A percentile compares a stretch with the other conserved stretches of the same genome.
phyloP scores from a whole-genome alignment of 768 basidiomycete species.

The Artomyces pyxidatus region DNA sequence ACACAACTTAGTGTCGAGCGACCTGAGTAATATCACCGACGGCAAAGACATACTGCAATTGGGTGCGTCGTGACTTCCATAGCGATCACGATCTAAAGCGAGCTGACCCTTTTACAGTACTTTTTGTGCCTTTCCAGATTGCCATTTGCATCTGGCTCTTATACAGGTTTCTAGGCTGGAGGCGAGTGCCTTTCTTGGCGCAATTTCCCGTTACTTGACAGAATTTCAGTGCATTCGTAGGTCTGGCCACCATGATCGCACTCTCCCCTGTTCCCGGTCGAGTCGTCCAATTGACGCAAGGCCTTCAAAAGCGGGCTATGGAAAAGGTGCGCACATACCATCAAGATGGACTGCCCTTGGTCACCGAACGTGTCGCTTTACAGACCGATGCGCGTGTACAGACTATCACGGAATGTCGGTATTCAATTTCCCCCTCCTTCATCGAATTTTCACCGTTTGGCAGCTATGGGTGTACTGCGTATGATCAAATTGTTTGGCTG shows the following conservation, averaged over 20 bases:
- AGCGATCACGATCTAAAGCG: background rate
- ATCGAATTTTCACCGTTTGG: background rate
- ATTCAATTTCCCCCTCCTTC: background rate
- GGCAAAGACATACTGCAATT: conserved; percentile 20
- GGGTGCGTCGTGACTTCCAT: conserved; percentile 2
- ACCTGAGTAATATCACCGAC: conserved; percentile 30
- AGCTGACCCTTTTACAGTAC: conserved; percentile 6
- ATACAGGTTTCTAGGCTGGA: conserved; percentile 43
- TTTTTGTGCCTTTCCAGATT: conserved; percentile 36
- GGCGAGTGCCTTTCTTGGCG: conserved; percentile 20
- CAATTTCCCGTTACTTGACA: too few species aligned
- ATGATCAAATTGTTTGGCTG: conserved; percentile 60
- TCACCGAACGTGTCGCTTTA: background rate
- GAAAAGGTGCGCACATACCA: conserved; percentile 22
- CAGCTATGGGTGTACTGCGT: conserved; percentile 31
- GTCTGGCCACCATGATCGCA: conserved; percentile 30
- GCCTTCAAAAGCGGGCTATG: conserved; percentile 32
- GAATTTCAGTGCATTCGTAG: conserved; percentile 28
- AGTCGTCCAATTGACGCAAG: conserved; percentile 28
- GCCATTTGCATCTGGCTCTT: conserved; percentile 33
- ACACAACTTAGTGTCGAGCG: conserved; percentile 69
- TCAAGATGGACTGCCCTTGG: background rate
- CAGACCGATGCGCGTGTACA: conserved; percentile 42
- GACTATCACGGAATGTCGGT: conserved; percentile 32
- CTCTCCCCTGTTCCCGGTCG: conserved; percentile 36